Percentiles rank a stretch among this genome's conserved stretches.
phyloP scores from a whole-genome alignment of 306 rosid species.

The Castanospermum australe region DNA sequence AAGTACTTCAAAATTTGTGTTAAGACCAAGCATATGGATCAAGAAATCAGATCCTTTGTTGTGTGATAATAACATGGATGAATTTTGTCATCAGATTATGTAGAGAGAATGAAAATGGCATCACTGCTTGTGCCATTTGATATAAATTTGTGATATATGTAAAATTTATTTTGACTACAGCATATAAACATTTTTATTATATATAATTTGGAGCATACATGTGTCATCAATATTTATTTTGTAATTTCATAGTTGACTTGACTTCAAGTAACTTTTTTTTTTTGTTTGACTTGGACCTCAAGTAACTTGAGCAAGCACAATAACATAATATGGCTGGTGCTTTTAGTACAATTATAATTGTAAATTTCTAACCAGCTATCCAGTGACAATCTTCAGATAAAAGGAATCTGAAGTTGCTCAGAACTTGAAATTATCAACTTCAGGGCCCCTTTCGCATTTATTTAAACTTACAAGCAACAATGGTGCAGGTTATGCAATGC shows the following conservation, averaged over 20 bases:
- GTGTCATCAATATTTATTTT: background rate
- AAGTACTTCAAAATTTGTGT: background rate
- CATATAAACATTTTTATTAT: background rate
- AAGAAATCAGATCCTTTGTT: background rate
- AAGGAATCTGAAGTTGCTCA: background rate
- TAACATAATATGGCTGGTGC: background rate
- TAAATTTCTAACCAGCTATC: background rate
- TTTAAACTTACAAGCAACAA: conserved; percentile 18
- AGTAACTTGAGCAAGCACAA: background rate
- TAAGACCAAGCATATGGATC: background rate
- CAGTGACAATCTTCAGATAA: background rate
- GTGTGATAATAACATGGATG: background rate
- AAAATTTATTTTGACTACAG: background rate
- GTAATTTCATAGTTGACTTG: background rate
- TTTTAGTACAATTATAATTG: background rate
- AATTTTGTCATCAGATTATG: background rate
- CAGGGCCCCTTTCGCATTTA: background rate
- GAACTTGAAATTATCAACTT: background rate
- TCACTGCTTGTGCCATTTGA: background rate
- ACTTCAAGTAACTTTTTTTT: background rate
- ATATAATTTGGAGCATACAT: background rate
- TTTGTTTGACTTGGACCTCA: too few relatives aligned
- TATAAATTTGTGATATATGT: background rate
- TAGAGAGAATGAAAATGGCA: background rate
- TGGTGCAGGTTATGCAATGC: conserved; percentile 65